Evolutionary conservation across 495 filamentous ascomycete species (phyloP), one percentile per base, ranked within the genome.

Genomic region (Aspergillus ellipticus): DNA sequence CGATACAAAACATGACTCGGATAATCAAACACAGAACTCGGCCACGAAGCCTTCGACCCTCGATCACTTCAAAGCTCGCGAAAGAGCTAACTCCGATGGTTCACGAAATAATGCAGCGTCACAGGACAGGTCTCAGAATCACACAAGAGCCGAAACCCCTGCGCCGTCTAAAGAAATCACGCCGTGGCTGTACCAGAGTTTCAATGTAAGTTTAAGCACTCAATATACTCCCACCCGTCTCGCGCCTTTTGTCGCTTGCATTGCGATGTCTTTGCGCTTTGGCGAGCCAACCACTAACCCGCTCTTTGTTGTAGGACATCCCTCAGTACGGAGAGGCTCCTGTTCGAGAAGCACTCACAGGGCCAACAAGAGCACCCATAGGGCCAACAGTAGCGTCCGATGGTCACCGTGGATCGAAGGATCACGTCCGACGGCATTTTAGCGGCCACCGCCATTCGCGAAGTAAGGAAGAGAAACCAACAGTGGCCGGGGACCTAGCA

Each of bases 121-220:
- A 46, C 51, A 64, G 20, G 53, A 82, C 60, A 86, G 85, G 39
- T 73, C 88, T 15, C 87, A 89, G 6, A 76, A 79, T 22, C 77
- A 74, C 39, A 89, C 89, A 5, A 77, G 90, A 50, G 89, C 92
- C 52, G 80, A 88, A 42, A 93, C 86, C 17, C 89, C 93, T n/a
- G 76, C 90, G 39, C 90, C 92, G 31, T 92, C 92, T 13, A 92
- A 89, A 64, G 94, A 97, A 64, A 90, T 98, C 48, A 92, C 93
- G 20, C 94, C 94, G 11, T 98, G 96, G 83, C 75, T 95, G 42
- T 97, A 92, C 71, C 94, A 98, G 72, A 90, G 94, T 66, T 84
- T 80, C 58, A 85, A 92, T 68, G 87, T 89, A 69, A 74, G 84
- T 48, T 28, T 8, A 11, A 28, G 22, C 22, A 22, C 7, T 6